Percentiles rank a stretch among this genome's conserved stretches.
Conservation (phyloP, 208 protist genomes). For the Giardia muris region DNA sequence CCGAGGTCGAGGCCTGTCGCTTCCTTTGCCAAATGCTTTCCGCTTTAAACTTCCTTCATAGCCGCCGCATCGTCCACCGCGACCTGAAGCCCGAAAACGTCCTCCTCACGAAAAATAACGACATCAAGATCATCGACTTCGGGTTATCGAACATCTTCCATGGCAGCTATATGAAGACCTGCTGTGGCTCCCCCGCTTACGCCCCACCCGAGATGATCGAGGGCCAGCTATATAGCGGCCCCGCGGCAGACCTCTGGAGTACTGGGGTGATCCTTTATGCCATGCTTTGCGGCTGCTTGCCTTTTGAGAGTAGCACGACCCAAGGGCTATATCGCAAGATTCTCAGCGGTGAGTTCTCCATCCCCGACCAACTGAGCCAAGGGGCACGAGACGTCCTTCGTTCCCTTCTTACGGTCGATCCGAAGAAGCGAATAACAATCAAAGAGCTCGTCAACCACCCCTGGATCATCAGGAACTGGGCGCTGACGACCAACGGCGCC, state of each 20-base stretch:
- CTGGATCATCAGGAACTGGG: slow-evolving; percentile 29
- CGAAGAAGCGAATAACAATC: slow-evolving; percentile 15
- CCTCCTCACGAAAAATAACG: slow-evolving; percentile 49
- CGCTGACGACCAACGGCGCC: neutral
- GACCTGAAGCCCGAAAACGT: slow-evolving; percentile 77
- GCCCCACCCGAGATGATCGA: slow-evolving; percentile 72
- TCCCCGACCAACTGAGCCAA: neutral
- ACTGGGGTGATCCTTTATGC: slow-evolving; percentile 76
- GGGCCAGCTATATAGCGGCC: slow-evolving; percentile 64
- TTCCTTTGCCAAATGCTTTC: slow-evolving; percentile 54
- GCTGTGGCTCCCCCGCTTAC: slow-evolving; percentile 74
- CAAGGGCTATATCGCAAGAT: slow-evolving; percentile 69
- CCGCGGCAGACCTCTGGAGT: slow-evolving; percentile 74
- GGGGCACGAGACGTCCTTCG: neutral
- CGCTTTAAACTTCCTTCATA: slow-evolving; percentile 56
- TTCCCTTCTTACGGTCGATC: slow-evolving; percentile 25
- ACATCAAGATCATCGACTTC: slow-evolving; percentile 74
- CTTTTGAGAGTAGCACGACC: slow-evolving; percentile 69
- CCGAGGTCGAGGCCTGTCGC: slow-evolving; percentile 49
- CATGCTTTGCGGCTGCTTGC: slow-evolving; percentile 65
- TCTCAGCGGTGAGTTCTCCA: slow-evolving; percentile 35
- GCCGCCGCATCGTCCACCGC: slow-evolving; percentile 58
- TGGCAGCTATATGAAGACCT: slow-evolving; percentile 57
- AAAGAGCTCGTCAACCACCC: slow-evolving; percentile 30
- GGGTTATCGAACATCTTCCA: slow-evolving; percentile 72